A percentile compares a stretch with the other conserved stretches of the same genome.
These are phyloP conservation scores for Tetradesmus lagerheimii DNA, from an alignment of 139 green algal species.

Conservation along the genomic window DNA sequence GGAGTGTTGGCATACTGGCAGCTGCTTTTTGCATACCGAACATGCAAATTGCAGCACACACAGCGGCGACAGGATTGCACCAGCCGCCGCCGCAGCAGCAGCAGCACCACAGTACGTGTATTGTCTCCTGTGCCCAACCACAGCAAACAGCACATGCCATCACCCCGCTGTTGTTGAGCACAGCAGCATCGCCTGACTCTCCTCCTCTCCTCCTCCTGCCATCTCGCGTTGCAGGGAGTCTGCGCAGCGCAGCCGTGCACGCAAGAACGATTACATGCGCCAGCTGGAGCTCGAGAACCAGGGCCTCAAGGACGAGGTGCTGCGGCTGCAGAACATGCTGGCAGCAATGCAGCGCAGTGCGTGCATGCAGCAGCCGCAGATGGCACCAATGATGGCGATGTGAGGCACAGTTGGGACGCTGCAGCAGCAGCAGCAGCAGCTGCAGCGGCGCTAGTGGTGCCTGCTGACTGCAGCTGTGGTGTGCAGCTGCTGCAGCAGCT, in stretches of 20 bases:
- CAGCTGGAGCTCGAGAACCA: constrained; percentile 51
- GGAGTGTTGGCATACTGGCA: too few species aligned
- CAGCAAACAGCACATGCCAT: too few species aligned
- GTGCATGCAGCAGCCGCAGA: constrained; percentile 3
- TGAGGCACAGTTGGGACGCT: not conserved
- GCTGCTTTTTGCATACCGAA: too few species aligned
- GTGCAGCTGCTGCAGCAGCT: not conserved
- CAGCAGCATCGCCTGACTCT: too few species aligned
- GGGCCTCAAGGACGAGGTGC: constrained; percentile 39
- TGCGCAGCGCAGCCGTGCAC: constrained; percentile 42
- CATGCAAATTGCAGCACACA: too few species aligned
- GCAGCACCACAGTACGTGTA: too few species aligned
- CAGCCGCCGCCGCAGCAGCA: too few species aligned
- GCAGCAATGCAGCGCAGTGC: constrained; percentile 5
- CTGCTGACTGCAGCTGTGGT: not conserved
- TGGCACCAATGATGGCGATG: not conserved
- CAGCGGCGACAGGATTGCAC: too few species aligned
- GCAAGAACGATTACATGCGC: constrained; percentile 50
- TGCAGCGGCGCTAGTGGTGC: not conserved
- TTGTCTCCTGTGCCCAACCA: too few species aligned
- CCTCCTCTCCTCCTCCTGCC: too few species aligned
- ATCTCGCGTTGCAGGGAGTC: constrained; percentile 2
- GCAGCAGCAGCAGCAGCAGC: not conserved
- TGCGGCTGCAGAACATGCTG: not conserved
- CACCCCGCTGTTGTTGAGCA: too few species aligned